Conservation (phyloP, 108 stramenopile genomes). For the Cyclostephanos invisitatus region DNA sequence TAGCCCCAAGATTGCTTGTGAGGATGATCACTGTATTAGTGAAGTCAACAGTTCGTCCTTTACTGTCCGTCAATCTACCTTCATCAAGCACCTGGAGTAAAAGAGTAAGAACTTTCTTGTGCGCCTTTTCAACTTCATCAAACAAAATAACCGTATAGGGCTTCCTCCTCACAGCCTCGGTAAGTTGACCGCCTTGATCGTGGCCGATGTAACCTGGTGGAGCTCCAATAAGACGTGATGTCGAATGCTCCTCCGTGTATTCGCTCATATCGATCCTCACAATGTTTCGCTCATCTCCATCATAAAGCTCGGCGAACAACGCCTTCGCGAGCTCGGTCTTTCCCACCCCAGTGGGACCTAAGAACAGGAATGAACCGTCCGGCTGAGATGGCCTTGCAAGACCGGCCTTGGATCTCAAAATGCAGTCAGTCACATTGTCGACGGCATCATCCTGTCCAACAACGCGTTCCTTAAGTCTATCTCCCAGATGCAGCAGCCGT, state of each 20-base stretch:
- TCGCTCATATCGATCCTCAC: conserved; percentile 92
- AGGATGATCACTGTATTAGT: conserved; percentile 95
- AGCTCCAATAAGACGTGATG: conserved; percentile 80
- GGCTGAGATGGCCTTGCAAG: conserved; percentile 60
- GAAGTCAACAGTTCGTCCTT: conserved; percentile 95
- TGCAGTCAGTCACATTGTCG: conserved; percentile 67
- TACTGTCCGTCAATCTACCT: conserved; percentile 93
- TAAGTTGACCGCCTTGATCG: conserved; percentile 97
- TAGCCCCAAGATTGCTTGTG: conserved; percentile 92
- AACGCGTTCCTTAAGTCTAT: conserved; percentile 67
- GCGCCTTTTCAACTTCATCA: conserved; percentile 98
- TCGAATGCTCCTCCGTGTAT: conserved; percentile 89
- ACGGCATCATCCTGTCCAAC: conserved; percentile 88
- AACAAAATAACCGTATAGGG: conserved; percentile 94
- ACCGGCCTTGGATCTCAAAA: conserved; percentile 76
- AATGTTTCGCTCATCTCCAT: conserved; percentile 74
- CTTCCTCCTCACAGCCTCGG: conserved; percentile 92
- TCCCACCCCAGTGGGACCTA: conserved; percentile 87
- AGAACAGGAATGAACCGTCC: conserved; percentile 75
- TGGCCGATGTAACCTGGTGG: conserved; percentile 95
- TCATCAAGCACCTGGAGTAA: conserved; percentile 95
- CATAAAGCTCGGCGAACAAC: conserved; percentile 74
- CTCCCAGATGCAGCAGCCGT: conserved; percentile 76
- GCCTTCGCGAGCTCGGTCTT: conserved; percentile 86
- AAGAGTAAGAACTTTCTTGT: conserved; percentile 91